Evolutionary conservation across 306 rosid genomes (phyloP), one percentile per base, ranked within the genome.

Genomic region (Acacia crassicarpa): DNA sequence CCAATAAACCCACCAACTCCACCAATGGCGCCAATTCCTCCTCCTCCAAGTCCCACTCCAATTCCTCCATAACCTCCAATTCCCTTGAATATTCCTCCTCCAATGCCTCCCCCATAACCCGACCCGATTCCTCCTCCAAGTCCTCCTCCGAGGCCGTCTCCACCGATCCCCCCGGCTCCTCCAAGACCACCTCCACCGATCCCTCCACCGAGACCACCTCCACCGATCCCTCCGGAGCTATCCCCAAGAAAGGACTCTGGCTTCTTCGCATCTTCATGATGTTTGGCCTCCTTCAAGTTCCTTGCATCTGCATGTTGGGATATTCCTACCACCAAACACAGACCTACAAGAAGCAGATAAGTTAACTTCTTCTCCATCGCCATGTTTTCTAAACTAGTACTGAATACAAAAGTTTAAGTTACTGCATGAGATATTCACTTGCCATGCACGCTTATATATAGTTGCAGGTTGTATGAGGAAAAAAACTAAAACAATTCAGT

Each of bases 201-300:
- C 59, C 59, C 59, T 16, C 56, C 56, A 1, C 80, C 68, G 1
- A 30, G 38, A 13, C 67, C 67, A 1, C 33, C 33, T 13, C 16
- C 82, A 1, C 85, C 87, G 3, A 58, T 51, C 6, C 82, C 82
- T 17, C n/a, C 45, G 1, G 90, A 82, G 45, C 67, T 49, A 20
- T 79, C 82, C 62, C 85, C 90, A 27, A 69, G 56, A 66, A 85
- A 85, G 74, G 84, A 75, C 72, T 79, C 88, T 2, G 90, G 88
- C 58, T 75, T 86, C 82, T 85, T 88, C 87, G 83, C 87, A 38
- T 84, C 85, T 19, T 23, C 88, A 10, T 80, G 76, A 23, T 83
- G 80, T 33, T 80, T 71, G 5, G 30, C 68, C 51, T 81, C 16
- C 67, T 86, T 84, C 54, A 89, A 41, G 44, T 68, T 62, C 87